phyloP scores from a whole-genome alignment of 192 early-diverging fungal genomes.

The Coemansia sp. region DNA sequence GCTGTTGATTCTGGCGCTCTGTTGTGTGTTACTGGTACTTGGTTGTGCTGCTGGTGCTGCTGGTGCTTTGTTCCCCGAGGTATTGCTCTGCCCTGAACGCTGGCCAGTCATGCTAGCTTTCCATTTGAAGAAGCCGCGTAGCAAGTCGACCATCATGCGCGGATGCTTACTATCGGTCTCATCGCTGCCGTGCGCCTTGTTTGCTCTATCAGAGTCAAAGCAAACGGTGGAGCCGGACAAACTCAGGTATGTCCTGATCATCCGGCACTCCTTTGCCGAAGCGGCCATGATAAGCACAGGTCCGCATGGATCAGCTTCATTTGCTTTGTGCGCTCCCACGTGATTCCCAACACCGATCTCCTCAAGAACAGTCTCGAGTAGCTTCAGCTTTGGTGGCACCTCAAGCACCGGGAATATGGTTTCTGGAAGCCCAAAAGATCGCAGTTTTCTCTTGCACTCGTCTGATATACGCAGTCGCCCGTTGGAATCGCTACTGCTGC shows the following conservation, averaged over 20 bases:
- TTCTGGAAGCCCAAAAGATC: constrained; percentile 61
- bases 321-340: not conserved
- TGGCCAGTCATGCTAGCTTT: constrained; percentile 60
- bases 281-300: constrained; percentile 37
- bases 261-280: constrained; percentile 26
- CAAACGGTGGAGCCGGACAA: constrained; percentile 1
- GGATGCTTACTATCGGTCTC: constrained; percentile 12
- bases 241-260: constrained; percentile 21
- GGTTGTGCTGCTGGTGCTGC: not conserved
- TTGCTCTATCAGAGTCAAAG: not conserved
- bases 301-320: not conserved
- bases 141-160: constrained; percentile 50
- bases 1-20: not conserved
- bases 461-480: constrained; percentile 12
- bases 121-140: constrained; percentile 76
- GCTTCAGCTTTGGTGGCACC: constrained; percentile 90
- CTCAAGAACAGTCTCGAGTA: constrained; percentile 67
- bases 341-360: constrained; percentile 62
- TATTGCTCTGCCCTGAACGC: not conserved
- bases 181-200: not conserved
- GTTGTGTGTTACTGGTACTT: not conserved
- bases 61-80: not conserved
- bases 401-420: constrained; percentile 75
- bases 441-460: constrained; percentile 14
- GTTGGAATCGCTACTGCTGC: not conserved